Conservation (phyloP, 2,329 filamentous ascomycete species). For the Leptographium galeiforme region DNA sequence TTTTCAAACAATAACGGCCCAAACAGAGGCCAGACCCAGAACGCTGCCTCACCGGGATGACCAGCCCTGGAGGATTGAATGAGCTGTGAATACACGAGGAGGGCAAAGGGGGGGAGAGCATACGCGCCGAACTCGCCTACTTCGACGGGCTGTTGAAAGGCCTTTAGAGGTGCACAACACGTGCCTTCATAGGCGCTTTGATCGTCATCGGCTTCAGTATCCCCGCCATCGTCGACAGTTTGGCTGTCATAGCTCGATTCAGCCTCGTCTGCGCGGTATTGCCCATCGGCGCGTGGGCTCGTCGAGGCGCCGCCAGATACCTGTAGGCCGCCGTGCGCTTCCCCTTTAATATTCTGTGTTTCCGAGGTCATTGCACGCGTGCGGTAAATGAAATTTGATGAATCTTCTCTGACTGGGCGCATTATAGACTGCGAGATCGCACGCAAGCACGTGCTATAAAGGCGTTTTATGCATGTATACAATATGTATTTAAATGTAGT, state of each 20-base stretch:
- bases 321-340: neutral
- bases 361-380: neutral
- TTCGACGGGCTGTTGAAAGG: constrained; percentile 29
- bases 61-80: neutral
- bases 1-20: constrained; percentile 63
- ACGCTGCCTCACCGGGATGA: constrained; percentile 25
- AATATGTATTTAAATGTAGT: no score
- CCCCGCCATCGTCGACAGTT: neutral
- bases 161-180: constrained; percentile 23
- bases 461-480: no score
- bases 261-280: neutral
- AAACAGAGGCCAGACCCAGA: constrained; percentile 48
- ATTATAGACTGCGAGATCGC: no score
- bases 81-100: neutral
- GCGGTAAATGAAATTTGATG: no score
- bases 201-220: neutral
- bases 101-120: neutral
- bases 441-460: no score
- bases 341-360: neutral
- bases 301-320: neutral
- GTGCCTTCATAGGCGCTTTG: neutral
- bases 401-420: no score
- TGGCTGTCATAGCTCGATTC: neutral
- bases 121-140: constrained; percentile 26
- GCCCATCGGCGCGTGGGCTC: no score